phyloP scores from a whole-genome alignment of 1,284 basidiomycete species.

The Neotropicomus parvogracilis region DNA sequence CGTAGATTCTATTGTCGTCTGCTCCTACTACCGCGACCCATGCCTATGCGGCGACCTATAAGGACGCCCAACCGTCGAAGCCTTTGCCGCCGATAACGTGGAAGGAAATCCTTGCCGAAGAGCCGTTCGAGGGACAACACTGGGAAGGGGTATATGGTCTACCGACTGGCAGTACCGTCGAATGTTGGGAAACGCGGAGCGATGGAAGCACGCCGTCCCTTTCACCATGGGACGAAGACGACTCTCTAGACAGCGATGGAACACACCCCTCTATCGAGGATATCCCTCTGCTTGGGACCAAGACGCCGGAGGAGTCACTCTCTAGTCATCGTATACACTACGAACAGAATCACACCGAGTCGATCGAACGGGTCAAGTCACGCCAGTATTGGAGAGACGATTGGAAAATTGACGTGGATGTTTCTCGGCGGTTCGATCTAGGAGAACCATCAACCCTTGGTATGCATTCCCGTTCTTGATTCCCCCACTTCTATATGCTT shows the following conservation, averaged over 20 bases:
- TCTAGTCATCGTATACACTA: conserved; percentile 18
- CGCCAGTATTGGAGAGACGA: conserved; percentile 69
- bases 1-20: conserved; percentile 53
- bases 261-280: conserved; percentile 18
- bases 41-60: conserved; percentile 47
- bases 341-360: conserved; percentile 43
- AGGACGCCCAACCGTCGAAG: conserved; percentile 44
- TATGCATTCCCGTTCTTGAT: conserved; percentile 20
- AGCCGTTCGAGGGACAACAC: conserved; percentile 75
- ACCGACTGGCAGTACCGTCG: conserved; percentile 40
- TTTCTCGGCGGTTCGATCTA: conserved; percentile 50
- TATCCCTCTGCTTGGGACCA: conserved; percentile 39
- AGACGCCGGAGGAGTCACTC: conserved; percentile 5
- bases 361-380: conserved; percentile 54
- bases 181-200: conserved; percentile 41
- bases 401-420: conserved; percentile 48
- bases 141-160: conserved; percentile 64
- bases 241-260: conserved; percentile 32
- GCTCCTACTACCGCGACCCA: conserved; percentile 48
- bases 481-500: not conserved
- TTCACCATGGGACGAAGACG: conserved; percentile 43
- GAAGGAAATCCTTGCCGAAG: conserved; percentile 71
- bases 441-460: conserved; percentile 68
- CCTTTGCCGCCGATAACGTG: conserved; percentile 52
- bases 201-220: conserved; percentile 47